phyloP scores from a whole-genome alignment of 441 rosid species.

The Syzygium syzygioides region DNA sequence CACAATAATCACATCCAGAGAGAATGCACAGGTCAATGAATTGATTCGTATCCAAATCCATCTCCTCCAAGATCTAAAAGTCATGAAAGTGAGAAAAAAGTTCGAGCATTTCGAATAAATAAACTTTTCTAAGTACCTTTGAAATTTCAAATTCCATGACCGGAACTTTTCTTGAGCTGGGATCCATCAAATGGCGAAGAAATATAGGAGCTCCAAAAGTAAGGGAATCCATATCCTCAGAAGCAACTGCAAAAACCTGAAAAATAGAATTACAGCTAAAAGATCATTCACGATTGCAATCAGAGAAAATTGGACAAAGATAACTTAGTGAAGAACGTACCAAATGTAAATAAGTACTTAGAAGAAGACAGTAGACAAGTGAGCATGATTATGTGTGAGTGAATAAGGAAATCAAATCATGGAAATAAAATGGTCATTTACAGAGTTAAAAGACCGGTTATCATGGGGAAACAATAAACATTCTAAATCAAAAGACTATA shows the following conservation, averaged over 20 bases:
- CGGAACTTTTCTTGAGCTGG: constrained; percentile 90
- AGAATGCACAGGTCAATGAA: too few relatives aligned
- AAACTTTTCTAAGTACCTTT: constrained; percentile 40
- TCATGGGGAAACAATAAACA: neutral
- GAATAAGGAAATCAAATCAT: neutral
- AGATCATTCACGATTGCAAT: neutral
- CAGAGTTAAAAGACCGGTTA: neutral
- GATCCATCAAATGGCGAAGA: constrained; percentile 98
- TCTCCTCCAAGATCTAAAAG: too few relatives aligned
- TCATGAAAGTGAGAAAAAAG: too few relatives aligned
- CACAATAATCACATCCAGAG: too few relatives aligned
- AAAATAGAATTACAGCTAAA: neutral
- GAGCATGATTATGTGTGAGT: neutral
- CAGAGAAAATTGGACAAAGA: neutral
- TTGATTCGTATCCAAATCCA: too few relatives aligned
- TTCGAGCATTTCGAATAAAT: neutral
- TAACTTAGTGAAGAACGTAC: neutral
- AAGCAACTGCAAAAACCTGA: constrained; percentile 95
- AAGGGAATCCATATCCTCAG: constrained; percentile 98
- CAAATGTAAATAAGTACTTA: neutral
- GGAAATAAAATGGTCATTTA: neutral
- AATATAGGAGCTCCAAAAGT: constrained; percentile 92
- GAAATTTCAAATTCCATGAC: constrained; percentile 89
- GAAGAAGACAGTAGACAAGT: neutral
- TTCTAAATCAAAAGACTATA: neutral